Evolutionary conservation across 371 early-diverging fungal genomes (phyloP).

Genomic region (Mucor plumbeus): DNA sequence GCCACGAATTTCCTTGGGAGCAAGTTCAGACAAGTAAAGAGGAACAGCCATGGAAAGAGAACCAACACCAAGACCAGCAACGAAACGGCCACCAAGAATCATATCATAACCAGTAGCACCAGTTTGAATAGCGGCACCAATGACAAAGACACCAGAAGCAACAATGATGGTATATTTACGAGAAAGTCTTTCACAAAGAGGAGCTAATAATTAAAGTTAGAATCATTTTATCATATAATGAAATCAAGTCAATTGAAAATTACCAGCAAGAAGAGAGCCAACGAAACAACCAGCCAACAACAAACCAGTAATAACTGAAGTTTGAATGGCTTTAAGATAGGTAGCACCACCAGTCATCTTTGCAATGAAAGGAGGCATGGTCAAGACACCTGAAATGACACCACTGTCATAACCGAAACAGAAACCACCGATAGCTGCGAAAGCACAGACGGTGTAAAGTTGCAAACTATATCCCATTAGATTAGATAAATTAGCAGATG

Average conservation of each 20-base stretch:
- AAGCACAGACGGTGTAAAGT: constrained; percentile 43
- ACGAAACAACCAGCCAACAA: constrained; percentile 58
- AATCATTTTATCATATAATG: neutral
- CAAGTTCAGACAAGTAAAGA: constrained; percentile 61
- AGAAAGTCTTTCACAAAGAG: constrained; percentile 42
- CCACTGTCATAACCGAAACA: constrained; percentile 63
- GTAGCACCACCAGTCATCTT: constrained; percentile 40
- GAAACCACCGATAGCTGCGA: constrained; percentile 58
- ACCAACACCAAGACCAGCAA: constrained; percentile 85
- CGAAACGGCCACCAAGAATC: constrained; percentile 70
- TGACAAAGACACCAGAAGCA: constrained; percentile 37
- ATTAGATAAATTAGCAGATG: neutral
- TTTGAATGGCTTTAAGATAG: constrained; percentile 40
- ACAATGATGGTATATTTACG: constrained; percentile 50
- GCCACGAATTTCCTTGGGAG: constrained; percentile 63
- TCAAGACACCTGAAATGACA: constrained; percentile 56
- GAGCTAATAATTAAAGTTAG: constrained; percentile 25
- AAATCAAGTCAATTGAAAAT: neutral
- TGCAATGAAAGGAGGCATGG: constrained; percentile 48
- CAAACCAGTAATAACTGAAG: constrained; percentile 51
- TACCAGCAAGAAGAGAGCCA: constrained; percentile 54
- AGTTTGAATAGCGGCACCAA: constrained; percentile 61
- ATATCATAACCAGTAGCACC: constrained; percentile 53
- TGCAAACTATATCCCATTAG: constrained; percentile 27
- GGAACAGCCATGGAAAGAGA: constrained; percentile 69